Base-by-base conservation (phyloP, 345 rosid genomes). In the Microcos paniculata region DNA sequence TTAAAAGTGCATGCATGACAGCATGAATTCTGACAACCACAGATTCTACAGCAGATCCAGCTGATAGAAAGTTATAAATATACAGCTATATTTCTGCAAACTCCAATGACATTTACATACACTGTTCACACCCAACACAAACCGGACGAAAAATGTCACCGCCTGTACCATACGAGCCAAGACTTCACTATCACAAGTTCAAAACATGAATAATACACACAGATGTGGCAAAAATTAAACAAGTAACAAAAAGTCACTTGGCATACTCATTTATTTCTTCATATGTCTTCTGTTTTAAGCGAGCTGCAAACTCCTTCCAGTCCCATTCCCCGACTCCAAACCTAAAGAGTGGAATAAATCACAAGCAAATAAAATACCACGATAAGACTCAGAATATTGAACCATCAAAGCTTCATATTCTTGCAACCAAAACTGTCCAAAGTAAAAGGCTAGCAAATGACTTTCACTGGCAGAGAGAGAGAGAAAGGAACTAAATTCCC, bases 261-360 rank as follows among this genome's bases (percentile, higher is more conserved):
- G 56, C 75, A 56, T 90, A 96, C 99, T 90, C 85, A 43, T 66
- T 83, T 79, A 96, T 91, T 88, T 96, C 98, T 52, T 96, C 97
- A 73, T 66, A 87, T 57, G 92, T 83, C 85, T 96, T 96, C 90
- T 96, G 98, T 86, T 96, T 96, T 68, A 96, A 80, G 80, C 98
- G 98, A 70, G 92, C 65, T 46, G 82, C 77, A 78, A 94, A 94
- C 84, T 94, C 98, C 87, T 84, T 94, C 94, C 96, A 96, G 77
- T 96, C 97, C 62, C 79, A 91, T 5, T 94, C 90, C 66, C 98
- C 98, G 14, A 89, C 84, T 61, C 99, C 99, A 83, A 90, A 94
- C 84, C 99, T 96, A 87, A 62, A 59, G 33, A 62, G 66, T 71
- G 65, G 76, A 80, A 61, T 33, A 77, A 72, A 78, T 19, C 45